Evolutionary conservation across 768 basidiomycete species (phyloP).

Genomic region (Lactarius evosmus): DNA sequence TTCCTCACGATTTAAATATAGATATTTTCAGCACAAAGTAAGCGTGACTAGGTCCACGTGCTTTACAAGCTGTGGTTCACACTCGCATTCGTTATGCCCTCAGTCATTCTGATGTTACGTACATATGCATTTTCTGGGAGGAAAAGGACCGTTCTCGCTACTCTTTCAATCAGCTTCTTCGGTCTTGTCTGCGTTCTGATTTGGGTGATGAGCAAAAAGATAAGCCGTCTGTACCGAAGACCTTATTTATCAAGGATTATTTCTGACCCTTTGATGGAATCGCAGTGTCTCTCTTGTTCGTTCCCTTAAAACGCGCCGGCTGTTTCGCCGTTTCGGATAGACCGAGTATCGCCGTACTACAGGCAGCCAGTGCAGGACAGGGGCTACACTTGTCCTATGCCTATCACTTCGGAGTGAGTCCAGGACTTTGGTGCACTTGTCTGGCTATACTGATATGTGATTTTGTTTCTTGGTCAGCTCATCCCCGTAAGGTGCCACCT

Average conservation of each 20-base stretch:
- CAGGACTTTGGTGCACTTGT: background rate
- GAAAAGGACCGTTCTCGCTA: background rate
- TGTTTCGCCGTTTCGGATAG: constrained; percentile 19
- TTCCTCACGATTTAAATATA: background rate
- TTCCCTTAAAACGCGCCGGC: background rate
- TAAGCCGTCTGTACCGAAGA: constrained; percentile 1
- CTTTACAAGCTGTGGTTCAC: background rate
- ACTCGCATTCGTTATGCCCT: background rate
- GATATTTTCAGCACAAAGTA: constrained; percentile 19
- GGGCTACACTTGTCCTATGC: background rate
- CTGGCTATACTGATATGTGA: background rate
- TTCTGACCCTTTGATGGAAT: background rate
- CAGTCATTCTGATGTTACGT: constrained; percentile 26
- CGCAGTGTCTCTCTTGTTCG: constrained; percentile 8
- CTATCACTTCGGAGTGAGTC: constrained; percentile 22
- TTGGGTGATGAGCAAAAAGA: constrained; percentile 12
- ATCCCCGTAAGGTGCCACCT: constrained; percentile 9
- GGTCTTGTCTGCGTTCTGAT: constrained; percentile 5
- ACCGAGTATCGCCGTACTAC: background rate
- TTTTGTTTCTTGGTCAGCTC: background rate
- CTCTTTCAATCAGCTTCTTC: constrained; percentile 4
- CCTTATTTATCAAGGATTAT: background rate
- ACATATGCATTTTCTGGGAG: constrained; percentile 24
- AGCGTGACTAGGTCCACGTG: background rate
- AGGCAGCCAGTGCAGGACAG: too few species aligned